Base-by-base conservation (phyloP, 164 flowering plant genomes). In the Platanus orientalis region DNA sequence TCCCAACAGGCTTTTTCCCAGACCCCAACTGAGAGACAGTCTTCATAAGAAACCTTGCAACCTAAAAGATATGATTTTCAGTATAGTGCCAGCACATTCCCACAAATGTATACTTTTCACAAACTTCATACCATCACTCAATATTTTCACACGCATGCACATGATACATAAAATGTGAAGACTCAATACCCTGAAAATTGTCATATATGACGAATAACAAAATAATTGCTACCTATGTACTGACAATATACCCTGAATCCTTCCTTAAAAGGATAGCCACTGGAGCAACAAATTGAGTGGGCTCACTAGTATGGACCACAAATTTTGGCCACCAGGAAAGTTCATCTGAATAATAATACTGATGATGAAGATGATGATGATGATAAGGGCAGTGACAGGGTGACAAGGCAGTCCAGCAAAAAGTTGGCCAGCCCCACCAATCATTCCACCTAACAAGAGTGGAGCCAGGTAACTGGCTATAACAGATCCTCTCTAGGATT, bases 21-120 rank as follows among this genome's bases (percentile, higher is more conserved):
- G 89, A 78, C 4, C 75, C 83, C 74, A 95, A 71, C 71, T 90
- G 94, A 58, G 97, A 75, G 52, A 92, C 87, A 39, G 99, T 95
- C 84, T 95, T 95, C 86, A 95, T 73, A 45, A 95, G 97, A 75
- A 84, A 84, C 77, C 97, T 81, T 27, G 99, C 97, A 70, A 95
- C 99, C 99, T 94, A 44, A 51, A 75, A 27, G 23, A 60, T 39
- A 71, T 49, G 39, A 13, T 58, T 14, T 42, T 54, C 47, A 65
- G 61, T n/a, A 44, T 44, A 49, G 40, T 17, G 45, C 26, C 57
- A 74, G 34, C 49, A 45, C 23, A 57, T 34, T 48, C 27, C 6
- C 23, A 4, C 16, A 54, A 28, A 4, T 2, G 16, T 7, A 45
- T 45, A 45, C 20, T 16, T 45, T 5, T 45, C 12, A 16, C 20